Conservation (phyloP, 83 land plant genomes). For the Diphasiastrum complanatum region DNA sequence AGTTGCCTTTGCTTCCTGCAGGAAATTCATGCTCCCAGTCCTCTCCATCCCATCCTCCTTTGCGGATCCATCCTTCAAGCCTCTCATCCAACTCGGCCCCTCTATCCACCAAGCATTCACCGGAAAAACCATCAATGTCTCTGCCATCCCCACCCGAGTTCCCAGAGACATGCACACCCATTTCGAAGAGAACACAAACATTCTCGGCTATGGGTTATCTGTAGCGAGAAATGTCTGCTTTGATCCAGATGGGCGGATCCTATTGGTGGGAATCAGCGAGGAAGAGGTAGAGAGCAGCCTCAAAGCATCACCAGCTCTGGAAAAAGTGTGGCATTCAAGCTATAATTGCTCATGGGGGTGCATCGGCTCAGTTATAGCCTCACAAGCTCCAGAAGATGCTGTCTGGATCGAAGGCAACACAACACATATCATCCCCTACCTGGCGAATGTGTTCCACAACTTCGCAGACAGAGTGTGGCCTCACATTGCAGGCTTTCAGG, state of each 20-base stretch:
- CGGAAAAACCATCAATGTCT: slow-evolving; percentile 4
- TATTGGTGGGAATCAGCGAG: slow-evolving; percentile 18
- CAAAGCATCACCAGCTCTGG: slow-evolving; percentile 2
- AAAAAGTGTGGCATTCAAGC: slow-evolving; percentile 9
- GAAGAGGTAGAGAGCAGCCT: slow-evolving; percentile 7
- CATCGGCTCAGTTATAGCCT: neutral
- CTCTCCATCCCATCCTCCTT: no score
- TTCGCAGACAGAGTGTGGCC: slow-evolving; percentile 34
- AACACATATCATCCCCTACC: slow-evolving; percentile 27
- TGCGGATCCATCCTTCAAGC: no score
- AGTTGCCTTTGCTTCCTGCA: no score
- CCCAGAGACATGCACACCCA: slow-evolving; percentile 9
- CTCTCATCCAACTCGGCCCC: no score
- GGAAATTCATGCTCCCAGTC: no score
- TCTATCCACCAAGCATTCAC: slow-evolving; percentile 21
- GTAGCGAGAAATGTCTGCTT: slow-evolving; percentile 14
- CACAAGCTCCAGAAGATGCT: slow-evolving; percentile 8
- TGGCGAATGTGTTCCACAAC: slow-evolving; percentile 33
- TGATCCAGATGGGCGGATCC: slow-evolving; percentile 18
- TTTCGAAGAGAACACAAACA: slow-evolving; percentile 16
- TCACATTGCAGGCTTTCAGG: slow-evolving; percentile 1
- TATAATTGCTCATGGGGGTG: slow-evolving; percentile 24
- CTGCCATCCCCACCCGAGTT: slow-evolving; percentile 11
- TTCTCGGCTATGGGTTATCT: neutral
- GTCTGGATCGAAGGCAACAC: slow-evolving; percentile 24